Base-by-base conservation (phyloP, 441 rosid species). In the Dalechampia spathulata region DNA sequence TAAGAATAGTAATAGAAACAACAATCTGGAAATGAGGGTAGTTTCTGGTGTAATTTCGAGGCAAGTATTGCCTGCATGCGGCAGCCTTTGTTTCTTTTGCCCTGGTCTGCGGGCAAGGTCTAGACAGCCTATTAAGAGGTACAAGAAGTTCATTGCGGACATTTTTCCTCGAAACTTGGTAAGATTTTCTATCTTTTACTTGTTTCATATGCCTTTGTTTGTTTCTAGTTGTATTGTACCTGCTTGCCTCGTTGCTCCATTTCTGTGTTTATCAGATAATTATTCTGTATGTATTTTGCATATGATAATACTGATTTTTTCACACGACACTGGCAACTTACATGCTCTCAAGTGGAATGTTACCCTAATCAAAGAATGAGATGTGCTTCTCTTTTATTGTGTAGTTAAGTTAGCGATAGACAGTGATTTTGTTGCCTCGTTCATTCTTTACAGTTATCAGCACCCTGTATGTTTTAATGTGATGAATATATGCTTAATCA, bases 121-220 rank as follows among this genome's bases (percentile, higher is more conserved):
- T 55, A 81, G 97, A 64, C 99, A 93, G 76, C 99, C 95, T 41
- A 87, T 93, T 60, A 93, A 90, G 91, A 76, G 99, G 78, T 93
- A 90, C 73, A 90, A 90, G 96, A 90, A 93, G 82, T 87, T 94
- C 64, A 83, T 94, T 48, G 64, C 96, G 1, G 83, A 84, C 53
- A 84, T 90, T 57, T 94, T 90, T 68, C 99, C 97, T 23, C 81
- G 75, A 57, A 69, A 75, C 62, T 95, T 78, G 97, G 99, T 93
- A 71, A 26, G 74, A 36, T 17, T 30, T 21, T 36, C 7, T 20
- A 40, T 50, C 27, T 58, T 42, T 28, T 1, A 25, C 5, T 30
- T 4, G 34, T 8, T 30, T 8, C 34, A 3, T 30, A 30, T 30
- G 4, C 4, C 34, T 3, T 30, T 8, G 4, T 8, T 3, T 30